Conservation (phyloP, 139 green algal genomes). For the Microglena sp. region DNA sequence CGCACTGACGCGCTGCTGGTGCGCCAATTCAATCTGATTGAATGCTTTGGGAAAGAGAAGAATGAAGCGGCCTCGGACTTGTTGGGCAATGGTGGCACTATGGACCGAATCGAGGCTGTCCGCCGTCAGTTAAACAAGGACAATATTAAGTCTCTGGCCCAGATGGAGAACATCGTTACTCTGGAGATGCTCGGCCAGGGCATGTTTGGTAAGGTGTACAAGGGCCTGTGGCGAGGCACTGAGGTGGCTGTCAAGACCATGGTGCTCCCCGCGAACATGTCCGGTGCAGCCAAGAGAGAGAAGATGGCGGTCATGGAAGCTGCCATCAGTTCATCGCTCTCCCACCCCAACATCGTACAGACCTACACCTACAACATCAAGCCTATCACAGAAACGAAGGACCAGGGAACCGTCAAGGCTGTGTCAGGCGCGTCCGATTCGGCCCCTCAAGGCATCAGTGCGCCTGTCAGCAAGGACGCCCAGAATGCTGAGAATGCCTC, state of each 20-base stretch:
- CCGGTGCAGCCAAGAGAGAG: constrained; percentile 11
- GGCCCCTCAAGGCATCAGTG: neutral
- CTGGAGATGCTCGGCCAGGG: constrained; percentile 11
- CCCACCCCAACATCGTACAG: constrained; percentile 34
- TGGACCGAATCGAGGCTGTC: constrained; percentile 7
- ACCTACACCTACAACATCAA: constrained; percentile 27
- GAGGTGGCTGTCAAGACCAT: constrained; percentile 27
- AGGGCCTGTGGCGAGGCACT: constrained; percentile 23
- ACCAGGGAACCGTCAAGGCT: neutral
- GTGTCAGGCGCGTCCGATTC: neutral
- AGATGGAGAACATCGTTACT: constrained; percentile 9
- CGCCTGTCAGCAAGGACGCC: too few species aligned
- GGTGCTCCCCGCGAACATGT: constrained; percentile 8
- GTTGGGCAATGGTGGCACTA: neutral
- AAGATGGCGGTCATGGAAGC: constrained; percentile 43
- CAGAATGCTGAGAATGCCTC: neutral
- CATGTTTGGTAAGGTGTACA: constrained; percentile 12
- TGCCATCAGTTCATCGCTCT: constrained; percentile 29
- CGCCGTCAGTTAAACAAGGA: constrained; percentile 1
- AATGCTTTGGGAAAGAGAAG: constrained; percentile 20
- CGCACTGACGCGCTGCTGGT: constrained; percentile 40
- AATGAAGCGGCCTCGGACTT: neutral
- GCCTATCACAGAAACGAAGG: constrained; percentile 14
- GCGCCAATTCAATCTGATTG: constrained; percentile 40
- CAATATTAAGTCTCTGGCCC: constrained; percentile 2